Base-by-base conservation (phyloP, 108 stramenopile species). In the Skeletonema grethae region DNA sequence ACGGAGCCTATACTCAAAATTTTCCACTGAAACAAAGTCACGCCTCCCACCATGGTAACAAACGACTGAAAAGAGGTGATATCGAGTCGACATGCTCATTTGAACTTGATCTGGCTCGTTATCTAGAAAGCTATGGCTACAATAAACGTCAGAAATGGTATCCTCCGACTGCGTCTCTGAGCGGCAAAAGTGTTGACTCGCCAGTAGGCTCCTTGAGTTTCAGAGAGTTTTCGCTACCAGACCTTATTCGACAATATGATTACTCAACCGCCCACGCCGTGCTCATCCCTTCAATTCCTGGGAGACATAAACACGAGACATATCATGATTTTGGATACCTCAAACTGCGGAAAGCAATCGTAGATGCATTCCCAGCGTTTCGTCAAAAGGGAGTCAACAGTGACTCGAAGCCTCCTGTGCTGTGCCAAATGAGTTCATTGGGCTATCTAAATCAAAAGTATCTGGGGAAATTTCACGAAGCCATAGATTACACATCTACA, bases 351-450 rank as follows among this genome's bases (percentile, higher is more conserved):
- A 61, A 84, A 28, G 75, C 85, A 32, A 85, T 86, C 69, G 57
- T 46, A 15, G 72, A 78, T 18, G 34, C 24, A 10, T 60, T 72
- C 3, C 55, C 57, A 8, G 38, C 29, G 56, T 36, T 56, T 56
- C 32, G 32, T 34, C 32, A 34, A 3, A 34, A 34, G 32, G 32
- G 6, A 34, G 32, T 65, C 30, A 57, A 63, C 32, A 67, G 31
- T 30, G 20, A 48, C 5, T 2, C 11, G 0, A 65, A 28, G 32
- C 36, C 66, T 61, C 85, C 84, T 50, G 69, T 93, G 10, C 63
- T 93, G 10, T 88, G 88, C 63, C 91, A 93, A 79, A 86, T 88
- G 25, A 90, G 89, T 1, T 88, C 87, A 43, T 85, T 93, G 20
- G 91, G 91, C 36, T 76, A 87, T 18, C 56, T 94, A 2, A 82